Evolutionary conservation across 176 grass and related monocot genomes (phyloP), one percentile per base, ranked within the genome.

Genomic region (Chloris gayana): DNA sequence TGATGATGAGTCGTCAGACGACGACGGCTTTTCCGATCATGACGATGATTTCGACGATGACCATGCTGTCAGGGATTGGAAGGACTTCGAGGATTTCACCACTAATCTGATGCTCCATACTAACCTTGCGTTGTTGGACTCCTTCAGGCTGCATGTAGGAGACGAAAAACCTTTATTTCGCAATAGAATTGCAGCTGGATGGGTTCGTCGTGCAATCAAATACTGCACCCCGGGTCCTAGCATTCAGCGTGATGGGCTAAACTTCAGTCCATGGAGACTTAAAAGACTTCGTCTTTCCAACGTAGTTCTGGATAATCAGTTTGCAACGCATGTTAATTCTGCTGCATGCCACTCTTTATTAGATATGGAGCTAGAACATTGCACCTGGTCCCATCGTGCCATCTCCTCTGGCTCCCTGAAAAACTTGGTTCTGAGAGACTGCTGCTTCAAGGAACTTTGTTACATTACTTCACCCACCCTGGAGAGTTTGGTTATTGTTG

Each of bases 401-500:
- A 24, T 79, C 47, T 9, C 30, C 27, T 78, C 75, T 4, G 2
- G 7, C 19, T 65, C 75, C 21, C 22, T 67, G 76, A 78, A 78
- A 27, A 51, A 9, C 58, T 49, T 47, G 68, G 24, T 4, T 18
- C 6, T 71, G 6, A 6, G 8, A 9, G 13, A 2, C n/a, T 59
- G 56, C 56, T 4, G 2, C 0, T 30, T 4, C 2, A 6, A 2
- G 1, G 2, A 10, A 25, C 56, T 59, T 59, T 26, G 21, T 10
- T 6, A n/a, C 5, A 59, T 59, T 59, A 26, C 37, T 1, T 26
- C 73, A 24, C 24, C 73, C 35, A 29, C 56, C 8, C 35, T 76
- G 56, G 60, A 26, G 56, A 76, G 9, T 24, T 21, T 84, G n/a
- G 73, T 69, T 1, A 25, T 84, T 44, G 35, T 5, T 37, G 35